These are phyloP conservation scores for Capsicum rhomboideum DNA, from an alignment of 257 asterid genomes.

Conservation along the genomic window DNA sequence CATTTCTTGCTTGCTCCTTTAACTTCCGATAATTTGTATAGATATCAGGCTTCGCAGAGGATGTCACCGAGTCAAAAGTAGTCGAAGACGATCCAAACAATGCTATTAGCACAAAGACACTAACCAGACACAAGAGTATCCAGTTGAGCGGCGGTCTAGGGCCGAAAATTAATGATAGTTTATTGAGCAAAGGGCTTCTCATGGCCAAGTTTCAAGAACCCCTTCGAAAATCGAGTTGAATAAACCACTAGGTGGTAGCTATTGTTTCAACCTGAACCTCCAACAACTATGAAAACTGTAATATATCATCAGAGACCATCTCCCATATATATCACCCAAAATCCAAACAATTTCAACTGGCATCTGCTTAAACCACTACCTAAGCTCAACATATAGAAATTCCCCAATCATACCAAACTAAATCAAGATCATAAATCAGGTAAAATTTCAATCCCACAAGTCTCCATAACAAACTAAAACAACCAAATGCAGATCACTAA, in stretches of 20 bases:
- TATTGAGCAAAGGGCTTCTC: slow-evolving; percentile 87
- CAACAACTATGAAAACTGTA: slow-evolving; percentile 23
- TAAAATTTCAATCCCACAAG: not conserved
- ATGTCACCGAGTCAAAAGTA: slow-evolving; percentile 43
- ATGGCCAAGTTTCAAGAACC: slow-evolving; percentile 48
- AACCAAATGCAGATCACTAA: slow-evolving; percentile 24
- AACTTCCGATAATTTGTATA: slow-evolving; percentile 57
- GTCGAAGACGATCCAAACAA: slow-evolving; percentile 58
- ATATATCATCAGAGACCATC: slow-evolving; percentile 40
- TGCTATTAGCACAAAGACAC: slow-evolving; percentile 46
- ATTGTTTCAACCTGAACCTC: slow-evolving; percentile 38
- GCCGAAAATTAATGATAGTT: slow-evolving; percentile 42
- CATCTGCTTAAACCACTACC: slow-evolving; percentile 24
- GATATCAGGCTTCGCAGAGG: slow-evolving; percentile 38
- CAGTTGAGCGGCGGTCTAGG: slow-evolving; percentile 74
- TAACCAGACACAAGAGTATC: slow-evolving; percentile 59
- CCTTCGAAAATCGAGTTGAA: slow-evolving; percentile 4
- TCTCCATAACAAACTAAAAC: slow-evolving; percentile 11
- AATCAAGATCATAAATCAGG: not conserved
- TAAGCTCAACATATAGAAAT: slow-evolving; percentile 14
- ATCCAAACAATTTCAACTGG: slow-evolving; percentile 34
- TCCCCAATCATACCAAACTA: slow-evolving; percentile 1
- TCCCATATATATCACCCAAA: slow-evolving; percentile 23
- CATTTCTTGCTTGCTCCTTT: slow-evolving; percentile 63
- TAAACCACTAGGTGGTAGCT: slow-evolving; percentile 11